Evolutionary conservation across 108 stramenopile species (phyloP).

Genomic region (Nitzschia palea): DNA sequence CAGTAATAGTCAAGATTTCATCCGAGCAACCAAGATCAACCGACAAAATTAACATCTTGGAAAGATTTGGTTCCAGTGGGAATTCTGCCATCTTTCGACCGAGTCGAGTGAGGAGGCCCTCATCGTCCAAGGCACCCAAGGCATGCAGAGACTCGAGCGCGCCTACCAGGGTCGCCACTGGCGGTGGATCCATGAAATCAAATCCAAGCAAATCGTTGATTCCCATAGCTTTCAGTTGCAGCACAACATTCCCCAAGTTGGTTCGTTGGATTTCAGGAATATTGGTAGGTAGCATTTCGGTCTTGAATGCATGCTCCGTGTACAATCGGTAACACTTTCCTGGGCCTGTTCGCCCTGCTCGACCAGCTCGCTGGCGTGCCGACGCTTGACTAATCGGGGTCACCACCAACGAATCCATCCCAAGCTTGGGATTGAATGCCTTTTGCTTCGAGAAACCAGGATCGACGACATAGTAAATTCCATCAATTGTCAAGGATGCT

Average conservation of each 20-base stretch:
- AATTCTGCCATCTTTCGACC: slow-evolving; percentile 99
- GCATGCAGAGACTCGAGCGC: slow-evolving; percentile 96
- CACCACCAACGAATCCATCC: slow-evolving; percentile 98
- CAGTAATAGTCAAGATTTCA: slow-evolving; percentile 96
- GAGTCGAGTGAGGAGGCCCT: slow-evolving; percentile 91
- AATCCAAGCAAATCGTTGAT: slow-evolving; percentile 97
- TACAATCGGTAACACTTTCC: slow-evolving; percentile 98
- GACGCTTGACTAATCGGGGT: slow-evolving; percentile 97
- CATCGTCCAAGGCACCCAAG: slow-evolving; percentile 97
- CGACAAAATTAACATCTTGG: slow-evolving; percentile 92
- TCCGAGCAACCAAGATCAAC: slow-evolving; percentile 98
- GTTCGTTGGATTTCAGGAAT: slow-evolving; percentile 97
- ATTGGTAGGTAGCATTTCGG: slow-evolving; percentile 93
- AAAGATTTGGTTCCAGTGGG: slow-evolving; percentile 94
- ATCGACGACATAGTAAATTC: slow-evolving; percentile 99
- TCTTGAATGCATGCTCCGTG: slow-evolving; percentile 91
- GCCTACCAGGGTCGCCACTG: slow-evolving; percentile 93
- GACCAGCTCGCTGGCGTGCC: slow-evolving; percentile 90
- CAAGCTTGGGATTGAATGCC: slow-evolving; percentile 96
- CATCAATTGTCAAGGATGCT: slow-evolving; percentile 98
- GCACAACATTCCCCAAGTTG: slow-evolving; percentile 94
- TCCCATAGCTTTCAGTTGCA: slow-evolving; percentile 97
- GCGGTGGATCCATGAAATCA: slow-evolving; percentile 99
- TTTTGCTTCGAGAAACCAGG: slow-evolving; percentile 98
- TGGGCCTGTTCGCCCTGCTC: slow-evolving; percentile 97